phyloP scores from a whole-genome alignment of 768 basidiomycete species.

The Kwoniella sp. region DNA sequence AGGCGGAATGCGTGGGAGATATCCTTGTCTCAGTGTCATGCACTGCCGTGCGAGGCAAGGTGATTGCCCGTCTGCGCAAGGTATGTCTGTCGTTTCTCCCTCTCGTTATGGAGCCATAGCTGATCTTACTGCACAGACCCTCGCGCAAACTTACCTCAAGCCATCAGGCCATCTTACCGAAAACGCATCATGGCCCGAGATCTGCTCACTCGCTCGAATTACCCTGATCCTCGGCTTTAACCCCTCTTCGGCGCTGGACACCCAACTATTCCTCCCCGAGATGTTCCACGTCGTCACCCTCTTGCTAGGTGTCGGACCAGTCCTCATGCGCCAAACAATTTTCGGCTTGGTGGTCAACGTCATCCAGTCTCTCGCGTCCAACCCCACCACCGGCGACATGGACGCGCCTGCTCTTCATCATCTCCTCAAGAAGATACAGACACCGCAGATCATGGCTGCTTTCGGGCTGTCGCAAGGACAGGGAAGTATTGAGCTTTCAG shows the following conservation, averaged over 20 bases:
- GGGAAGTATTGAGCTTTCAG: conserved; percentile 63
- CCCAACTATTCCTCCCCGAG: conserved; percentile 80
- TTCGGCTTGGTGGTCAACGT: conserved; percentile 81
- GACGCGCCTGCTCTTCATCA: conserved; percentile 59
- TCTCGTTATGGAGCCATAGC: background rate
- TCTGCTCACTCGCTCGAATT: conserved; percentile 77
- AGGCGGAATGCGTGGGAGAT: conserved; percentile 74
- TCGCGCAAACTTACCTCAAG: conserved; percentile 71
- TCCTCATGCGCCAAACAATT: conserved; percentile 73
- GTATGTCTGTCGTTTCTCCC: conserved; percentile 55
- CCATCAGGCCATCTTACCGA: conserved; percentile 67
- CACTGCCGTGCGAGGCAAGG: conserved; percentile 73
- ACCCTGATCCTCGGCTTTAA: conserved; percentile 71
- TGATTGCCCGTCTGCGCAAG: conserved; percentile 77
- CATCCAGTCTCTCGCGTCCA: conserved; percentile 70
- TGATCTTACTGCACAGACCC: conserved; percentile 59
- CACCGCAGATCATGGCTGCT: conserved; percentile 64
- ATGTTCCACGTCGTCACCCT: conserved; percentile 76
- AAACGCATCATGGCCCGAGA: conserved; percentile 46
- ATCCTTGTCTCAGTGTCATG: conserved; percentile 74
- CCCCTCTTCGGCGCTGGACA: conserved; percentile 65
- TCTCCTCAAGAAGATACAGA: conserved; percentile 66
- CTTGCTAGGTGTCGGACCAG: conserved; percentile 72
- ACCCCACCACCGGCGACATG: conserved; percentile 50
- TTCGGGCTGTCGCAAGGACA: conserved; percentile 73